Evolutionary conservation across 2,329 filamentous ascomycete genomes (phyloP), one percentile per base, ranked within the genome.

Genomic region (Thelonectria rubi): DNA sequence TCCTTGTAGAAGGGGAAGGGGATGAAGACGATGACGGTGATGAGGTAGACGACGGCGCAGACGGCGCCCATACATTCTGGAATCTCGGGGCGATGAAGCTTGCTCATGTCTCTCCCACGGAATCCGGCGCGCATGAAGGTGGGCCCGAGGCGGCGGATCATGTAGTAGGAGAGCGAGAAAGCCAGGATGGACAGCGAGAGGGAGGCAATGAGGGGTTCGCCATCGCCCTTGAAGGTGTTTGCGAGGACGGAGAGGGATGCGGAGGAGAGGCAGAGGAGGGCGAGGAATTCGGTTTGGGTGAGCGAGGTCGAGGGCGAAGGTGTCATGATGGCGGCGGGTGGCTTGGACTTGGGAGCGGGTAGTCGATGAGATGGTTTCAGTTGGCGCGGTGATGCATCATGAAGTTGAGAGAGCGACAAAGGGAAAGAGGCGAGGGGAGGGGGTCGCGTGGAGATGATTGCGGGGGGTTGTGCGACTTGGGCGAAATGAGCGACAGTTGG

Each of bases 1-100:
- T 98, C 94, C 79, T 97, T 97, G 82, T 97, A 98, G 77, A 99
- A 98, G 1, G 94, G 92, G 78, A 97, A 97, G 0, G 95, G 95
- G 60, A 98, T 93, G 76, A 99, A 99, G 65, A 93, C 81, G 68
- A 98, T 96, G 68, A 98, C 85, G 51, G 89, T 86, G 67, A 99
- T 84, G 45, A 99, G 84, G 78, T 98, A 98, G 24, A 98, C 93
- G 67, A 95, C 87, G 9, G 94, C 95, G 74, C 92, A 96, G 24
- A 99, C 86, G 60, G 93, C 92, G 30, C 95, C 95, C 94, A 99
- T 97, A 68, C 92, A 94, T 78, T 99, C 95, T 20, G 95, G 95
- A 71, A 97, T 90, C 77, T 95, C 92, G 62, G 84, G 84, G 68
- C 87, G 87, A 70, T 88, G 74, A 46, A 75, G 69, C 75, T 84